A percentile compares a stretch with the other conserved stretches of the same genome.
These are phyloP conservation scores for Gracilaria domingensis DNA, from an alignment of 23 red algal genomes.

Conservation along the genomic window DNA sequence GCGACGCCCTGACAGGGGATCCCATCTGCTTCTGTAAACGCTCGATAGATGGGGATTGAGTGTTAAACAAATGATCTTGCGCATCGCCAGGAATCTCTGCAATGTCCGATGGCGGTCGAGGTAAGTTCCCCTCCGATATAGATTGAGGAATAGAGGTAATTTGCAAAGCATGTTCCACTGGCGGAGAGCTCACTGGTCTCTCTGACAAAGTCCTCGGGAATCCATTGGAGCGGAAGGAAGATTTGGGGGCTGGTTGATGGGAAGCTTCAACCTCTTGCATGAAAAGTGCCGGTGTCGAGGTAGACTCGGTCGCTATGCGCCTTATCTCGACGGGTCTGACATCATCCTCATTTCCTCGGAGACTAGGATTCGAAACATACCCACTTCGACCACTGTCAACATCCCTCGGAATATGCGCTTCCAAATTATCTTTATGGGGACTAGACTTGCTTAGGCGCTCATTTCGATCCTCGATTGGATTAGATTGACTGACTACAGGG, in stretches of 20 bases:
- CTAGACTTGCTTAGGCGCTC: background rate
- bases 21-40: background rate
- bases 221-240: slow-evolving; percentile 8
- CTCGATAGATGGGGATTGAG: slow-evolving; percentile 28
- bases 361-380: background rate
- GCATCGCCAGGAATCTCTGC: background rate
- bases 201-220: slow-evolving; percentile 25
- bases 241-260: background rate
- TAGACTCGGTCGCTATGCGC: background rate
- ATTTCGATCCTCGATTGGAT: background rate
- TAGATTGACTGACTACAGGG: background rate
- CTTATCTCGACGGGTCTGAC: slow-evolving; percentile 8
- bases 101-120: background rate
- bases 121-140: slow-evolving; percentile 57
- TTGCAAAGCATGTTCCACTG: slow-evolving; percentile 3
- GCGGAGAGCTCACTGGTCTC: slow-evolving; percentile 28
- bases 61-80: background rate
- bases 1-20: background rate
- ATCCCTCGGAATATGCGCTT: background rate
- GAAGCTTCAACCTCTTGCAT: background rate
- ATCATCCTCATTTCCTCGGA: background rate
- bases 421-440: slow-evolving; percentile 21
- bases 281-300: background rate
- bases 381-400: background rate
- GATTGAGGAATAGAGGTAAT: slow-evolving; percentile 36